Conservation (phyloP, 2,329 filamentous ascomycete species). For the Fonsecaea nubica region DNA sequence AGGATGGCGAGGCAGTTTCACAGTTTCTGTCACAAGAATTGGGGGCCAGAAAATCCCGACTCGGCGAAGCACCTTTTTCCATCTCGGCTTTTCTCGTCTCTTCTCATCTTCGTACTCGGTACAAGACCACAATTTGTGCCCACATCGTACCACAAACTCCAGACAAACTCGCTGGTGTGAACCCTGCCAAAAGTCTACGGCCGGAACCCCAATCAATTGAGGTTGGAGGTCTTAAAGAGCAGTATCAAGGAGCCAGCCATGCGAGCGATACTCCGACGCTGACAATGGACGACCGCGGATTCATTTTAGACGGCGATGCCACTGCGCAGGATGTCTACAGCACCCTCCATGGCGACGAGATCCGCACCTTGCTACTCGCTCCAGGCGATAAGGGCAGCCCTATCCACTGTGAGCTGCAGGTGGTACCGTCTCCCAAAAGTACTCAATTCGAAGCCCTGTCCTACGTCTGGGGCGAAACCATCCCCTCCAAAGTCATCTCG, state of each 20-base stretch:
- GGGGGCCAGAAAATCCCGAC: not conserved
- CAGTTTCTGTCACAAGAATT: not conserved
- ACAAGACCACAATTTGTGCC: not conserved
- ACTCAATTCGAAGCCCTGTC: constrained; percentile 31
- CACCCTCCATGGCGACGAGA: constrained; percentile 19
- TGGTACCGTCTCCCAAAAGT: constrained; percentile 21
- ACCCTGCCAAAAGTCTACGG: no score
- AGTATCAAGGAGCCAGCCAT: not conserved
- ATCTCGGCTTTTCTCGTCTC: not conserved
- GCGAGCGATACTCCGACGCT: not conserved
- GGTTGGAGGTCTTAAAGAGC: not conserved
- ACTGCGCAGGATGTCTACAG: constrained; percentile 29
- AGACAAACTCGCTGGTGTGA: no score
- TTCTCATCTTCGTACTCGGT: not conserved
- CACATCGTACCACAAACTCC: not conserved
- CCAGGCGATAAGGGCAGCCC: constrained; percentile 26
- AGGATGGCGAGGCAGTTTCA: not conserved
- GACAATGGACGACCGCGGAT: constrained; percentile 30
- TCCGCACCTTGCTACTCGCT: constrained; percentile 29
- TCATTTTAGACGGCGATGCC: constrained; percentile 27
- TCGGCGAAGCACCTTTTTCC: not conserved
- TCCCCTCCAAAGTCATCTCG: constrained; percentile 17
- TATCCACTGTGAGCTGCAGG: constrained; percentile 28
- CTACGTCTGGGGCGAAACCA: constrained; percentile 35
- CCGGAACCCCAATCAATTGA: not conserved